These are phyloP conservation scores for Pichia sp. DNA, from an alignment of 1,139 yeast species.

Conservation along the genomic window DNA sequence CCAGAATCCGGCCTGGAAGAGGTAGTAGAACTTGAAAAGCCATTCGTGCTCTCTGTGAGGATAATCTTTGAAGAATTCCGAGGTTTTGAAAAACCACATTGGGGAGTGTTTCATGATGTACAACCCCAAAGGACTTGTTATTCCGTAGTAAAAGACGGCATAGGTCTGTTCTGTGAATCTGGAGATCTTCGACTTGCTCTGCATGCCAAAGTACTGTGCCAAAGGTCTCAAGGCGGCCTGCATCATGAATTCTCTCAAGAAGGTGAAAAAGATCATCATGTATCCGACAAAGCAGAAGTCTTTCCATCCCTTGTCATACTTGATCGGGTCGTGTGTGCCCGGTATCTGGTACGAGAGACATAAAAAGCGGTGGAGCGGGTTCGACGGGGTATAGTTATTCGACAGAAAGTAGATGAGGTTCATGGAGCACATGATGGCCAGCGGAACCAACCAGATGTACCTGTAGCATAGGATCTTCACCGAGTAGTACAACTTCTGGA, in stretches of 20 bases:
- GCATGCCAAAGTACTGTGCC: slow-evolving; percentile 53
- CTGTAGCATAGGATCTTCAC: slow-evolving; percentile 60
- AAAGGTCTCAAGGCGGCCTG: slow-evolving; percentile 72
- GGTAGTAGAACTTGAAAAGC: slow-evolving; percentile 73
- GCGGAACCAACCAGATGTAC: slow-evolving; percentile 78
- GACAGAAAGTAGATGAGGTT: slow-evolving; percentile 43
- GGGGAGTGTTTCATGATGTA: slow-evolving; percentile 82
- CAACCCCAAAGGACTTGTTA: slow-evolving; percentile 81
- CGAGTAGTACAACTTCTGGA: slow-evolving; percentile 48
- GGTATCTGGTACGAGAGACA: slow-evolving; percentile 62
- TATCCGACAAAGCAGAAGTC: slow-evolving; percentile 78
- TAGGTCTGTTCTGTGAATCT: slow-evolving; percentile 94
- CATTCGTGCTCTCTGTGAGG: slow-evolving; percentile 78
- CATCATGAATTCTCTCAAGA: slow-evolving; percentile 87
- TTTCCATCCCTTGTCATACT: slow-evolving; percentile 80
- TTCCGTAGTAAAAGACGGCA: slow-evolving; percentile 73
- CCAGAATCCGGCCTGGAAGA: slow-evolving; percentile 97
- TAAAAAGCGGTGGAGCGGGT: slow-evolving; percentile 63
- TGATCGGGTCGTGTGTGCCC: slow-evolving; percentile 38
- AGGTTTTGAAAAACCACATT: slow-evolving; percentile 84
- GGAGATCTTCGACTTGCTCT: slow-evolving; percentile 53
- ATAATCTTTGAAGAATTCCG: slow-evolving; percentile 69
- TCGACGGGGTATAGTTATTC: slow-evolving; percentile 51
- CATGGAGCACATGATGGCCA: slow-evolving; percentile 41
- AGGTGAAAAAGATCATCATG: slow-evolving; percentile 84